Percentiles rank a stretch among this genome's conserved stretches.
These are phyloP conservation scores for Candida maltosa DNA, from an alignment of 805 yeast species.

Conservation along the genomic window DNA sequence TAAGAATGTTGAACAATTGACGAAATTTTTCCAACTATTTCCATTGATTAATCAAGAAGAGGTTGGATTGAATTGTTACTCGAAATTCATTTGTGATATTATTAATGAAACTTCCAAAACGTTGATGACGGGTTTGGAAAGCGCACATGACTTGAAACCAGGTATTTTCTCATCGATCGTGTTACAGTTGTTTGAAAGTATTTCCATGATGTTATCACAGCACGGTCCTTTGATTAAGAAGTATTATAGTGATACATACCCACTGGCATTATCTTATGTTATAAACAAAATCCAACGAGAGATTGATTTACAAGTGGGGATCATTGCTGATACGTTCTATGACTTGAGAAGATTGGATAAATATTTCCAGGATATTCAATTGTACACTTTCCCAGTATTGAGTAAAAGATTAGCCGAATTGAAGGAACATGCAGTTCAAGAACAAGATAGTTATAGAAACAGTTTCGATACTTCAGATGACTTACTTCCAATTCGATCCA, in stretches of 20 bases:
- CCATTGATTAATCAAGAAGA: conserved; percentile 77
- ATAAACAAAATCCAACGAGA: conserved; percentile 77
- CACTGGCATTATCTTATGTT: conserved; percentile 58
- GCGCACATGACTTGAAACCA: conserved; percentile 21
- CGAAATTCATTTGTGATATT: conserved; percentile 81
- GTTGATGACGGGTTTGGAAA: conserved; percentile 43
- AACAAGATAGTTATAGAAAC: conserved; percentile 4
- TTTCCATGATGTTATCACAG: conserved; percentile 80
- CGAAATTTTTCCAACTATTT: conserved; percentile 79
- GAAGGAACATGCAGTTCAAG: conserved; percentile 8
- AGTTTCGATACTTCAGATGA: conserved; percentile 22
- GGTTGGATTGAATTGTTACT: conserved; percentile 75
- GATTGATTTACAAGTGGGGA: conserved; percentile 88
- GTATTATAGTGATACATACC: conserved; percentile 57
- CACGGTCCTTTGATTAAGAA: conserved; percentile 76
- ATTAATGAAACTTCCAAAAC: conserved; percentile 75
- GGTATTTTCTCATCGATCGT: conserved; percentile 61
- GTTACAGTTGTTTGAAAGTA: conserved; percentile 73
- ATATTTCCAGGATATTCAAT: conserved; percentile 50
- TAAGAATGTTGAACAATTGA: conserved; percentile 65
- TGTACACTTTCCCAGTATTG: conserved; percentile 40
- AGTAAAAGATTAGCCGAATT: conserved; percentile 12
- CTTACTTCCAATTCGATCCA: conserved; percentile 51
- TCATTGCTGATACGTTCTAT: conserved; percentile 81
- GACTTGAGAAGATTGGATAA: conserved; percentile 65